Evolutionary conservation across 1,284 basidiomycete species (phyloP).

Genomic region (Tetrapyrgos nigripes): DNA sequence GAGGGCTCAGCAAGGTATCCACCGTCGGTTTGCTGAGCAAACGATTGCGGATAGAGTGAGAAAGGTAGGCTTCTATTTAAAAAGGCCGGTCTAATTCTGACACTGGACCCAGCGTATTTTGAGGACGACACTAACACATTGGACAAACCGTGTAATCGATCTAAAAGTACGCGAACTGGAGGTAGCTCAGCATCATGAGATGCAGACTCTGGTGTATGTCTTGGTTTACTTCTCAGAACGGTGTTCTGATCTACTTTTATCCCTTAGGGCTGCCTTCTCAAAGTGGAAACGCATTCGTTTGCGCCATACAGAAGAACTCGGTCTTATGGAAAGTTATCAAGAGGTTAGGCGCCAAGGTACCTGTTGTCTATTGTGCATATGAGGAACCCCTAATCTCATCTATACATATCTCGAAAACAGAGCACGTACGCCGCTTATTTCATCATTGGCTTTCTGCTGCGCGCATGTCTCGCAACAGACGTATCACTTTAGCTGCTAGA

Average conservation of each 20-base stretch:
- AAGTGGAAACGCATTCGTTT: constrained; percentile 71
- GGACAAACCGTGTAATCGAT: constrained; percentile 77
- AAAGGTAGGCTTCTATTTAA: constrained; percentile 44
- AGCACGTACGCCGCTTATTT: constrained; percentile 71
- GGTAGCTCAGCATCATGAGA: constrained; percentile 56
- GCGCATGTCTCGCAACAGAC: constrained; percentile 62
- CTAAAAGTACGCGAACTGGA: constrained; percentile 75
- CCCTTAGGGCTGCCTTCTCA: constrained; percentile 56
- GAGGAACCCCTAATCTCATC: constrained; percentile 7
- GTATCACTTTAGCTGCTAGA: constrained; percentile 60
- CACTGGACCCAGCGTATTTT: constrained; percentile 56
- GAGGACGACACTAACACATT: constrained; percentile 52
- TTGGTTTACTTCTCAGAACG: not conserved
- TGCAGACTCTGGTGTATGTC: constrained; percentile 53
- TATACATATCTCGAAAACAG: constrained; percentile 50
- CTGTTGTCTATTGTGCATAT: constrained; percentile 10
- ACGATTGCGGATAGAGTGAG: constrained; percentile 44
- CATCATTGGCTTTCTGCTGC: constrained; percentile 70
- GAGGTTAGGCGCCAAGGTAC: constrained; percentile 78
- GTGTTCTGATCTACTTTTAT: constrained; percentile 12
- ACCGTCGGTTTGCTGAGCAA: constrained; percentile 46
- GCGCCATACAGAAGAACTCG: constrained; percentile 71
- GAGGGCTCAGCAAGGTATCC: constrained; percentile 40
- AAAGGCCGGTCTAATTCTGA: constrained; percentile 11
- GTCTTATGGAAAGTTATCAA: constrained; percentile 82